phyloP scores from a whole-genome alignment of 1,139 yeast species.

The Candida neerlandica region DNA sequence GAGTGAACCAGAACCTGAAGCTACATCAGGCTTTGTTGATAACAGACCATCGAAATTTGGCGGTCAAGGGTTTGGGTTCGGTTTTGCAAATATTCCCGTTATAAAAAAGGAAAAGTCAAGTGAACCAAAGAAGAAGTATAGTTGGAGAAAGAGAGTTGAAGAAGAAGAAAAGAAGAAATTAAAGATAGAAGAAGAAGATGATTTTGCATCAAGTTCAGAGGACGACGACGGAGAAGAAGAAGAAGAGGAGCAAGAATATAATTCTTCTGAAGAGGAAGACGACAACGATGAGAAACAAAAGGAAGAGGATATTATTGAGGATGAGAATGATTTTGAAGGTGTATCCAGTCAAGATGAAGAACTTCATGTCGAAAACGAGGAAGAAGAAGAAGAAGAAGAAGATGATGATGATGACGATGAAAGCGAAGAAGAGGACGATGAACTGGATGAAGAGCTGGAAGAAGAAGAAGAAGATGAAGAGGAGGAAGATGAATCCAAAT shows the following conservation, averaged over 20 bases:
- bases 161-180: conserved; percentile 37
- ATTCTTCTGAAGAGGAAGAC: conserved; percentile 36
- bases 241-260: conserved; percentile 32
- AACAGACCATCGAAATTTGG: conserved; percentile 67
- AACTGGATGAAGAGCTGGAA: conserved; percentile 21
- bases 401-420: conserved; percentile 21
- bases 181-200: conserved; percentile 42
- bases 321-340: not conserved
- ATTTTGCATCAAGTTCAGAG: conserved; percentile 32
- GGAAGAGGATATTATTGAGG: conserved; percentile 11
- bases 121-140: conserved; percentile 33
- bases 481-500: conserved; percentile 32
- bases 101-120: conserved; percentile 23
- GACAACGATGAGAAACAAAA: conserved; percentile 19
- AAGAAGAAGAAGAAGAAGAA: conserved; percentile 18
- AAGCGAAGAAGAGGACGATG: conserved; percentile 21
- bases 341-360: conserved; percentile 38
- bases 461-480: conserved; percentile 23
- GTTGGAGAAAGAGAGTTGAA: conserved; percentile 46
- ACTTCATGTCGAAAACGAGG: conserved; percentile 15
- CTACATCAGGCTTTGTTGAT: conserved; percentile 64
- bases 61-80: conserved; percentile 66
- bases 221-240: conserved; percentile 21
- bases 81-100: conserved; percentile 59
- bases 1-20: conserved; percentile 20